Evolutionary conservation across 306 rosid genomes (phyloP).

Genomic region (Acacia confusa): DNA sequence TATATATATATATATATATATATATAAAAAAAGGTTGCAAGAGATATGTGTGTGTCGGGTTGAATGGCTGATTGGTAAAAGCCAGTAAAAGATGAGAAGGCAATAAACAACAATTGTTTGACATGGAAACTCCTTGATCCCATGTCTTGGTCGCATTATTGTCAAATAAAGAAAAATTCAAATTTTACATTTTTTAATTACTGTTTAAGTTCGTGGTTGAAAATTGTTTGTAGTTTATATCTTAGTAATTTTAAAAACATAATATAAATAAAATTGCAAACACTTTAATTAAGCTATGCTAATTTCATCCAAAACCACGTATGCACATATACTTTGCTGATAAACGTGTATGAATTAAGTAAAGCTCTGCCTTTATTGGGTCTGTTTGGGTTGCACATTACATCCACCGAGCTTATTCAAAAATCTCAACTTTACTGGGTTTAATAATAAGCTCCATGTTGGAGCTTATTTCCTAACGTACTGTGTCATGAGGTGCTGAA

Average conservation of each 20-base stretch:
- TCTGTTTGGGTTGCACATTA: no score
- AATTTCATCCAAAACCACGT: background rate
- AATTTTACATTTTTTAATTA: background rate
- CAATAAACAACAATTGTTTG: constrained; percentile 25
- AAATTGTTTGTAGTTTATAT: background rate
- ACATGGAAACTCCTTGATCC: constrained; percentile 33
- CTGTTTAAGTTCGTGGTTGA: background rate
- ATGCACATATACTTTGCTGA: background rate
- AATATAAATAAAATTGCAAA: no score
- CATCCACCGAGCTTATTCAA: no score
- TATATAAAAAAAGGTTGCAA: no score
- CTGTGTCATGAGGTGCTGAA: no score
- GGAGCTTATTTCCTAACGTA: no score
- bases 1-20: no score
- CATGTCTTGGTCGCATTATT: background rate
- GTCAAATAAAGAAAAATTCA: background rate
- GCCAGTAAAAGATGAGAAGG: constrained; percentile 27
- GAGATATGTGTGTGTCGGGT: background rate
- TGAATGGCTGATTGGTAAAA: constrained; percentile 31
- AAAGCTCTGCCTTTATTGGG: background rate
- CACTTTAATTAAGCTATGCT: background rate
- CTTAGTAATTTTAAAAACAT: no score
- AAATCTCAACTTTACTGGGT: no score
- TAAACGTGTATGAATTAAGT: constrained; percentile 13
- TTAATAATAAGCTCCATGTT: no score